A percentile compares a stretch with the other conserved stretches of the same genome.
These are phyloP conservation scores for Lasiosphaeria ovina DNA, from an alignment of 495 filamentous ascomycete species.

Conservation along the genomic window DNA sequence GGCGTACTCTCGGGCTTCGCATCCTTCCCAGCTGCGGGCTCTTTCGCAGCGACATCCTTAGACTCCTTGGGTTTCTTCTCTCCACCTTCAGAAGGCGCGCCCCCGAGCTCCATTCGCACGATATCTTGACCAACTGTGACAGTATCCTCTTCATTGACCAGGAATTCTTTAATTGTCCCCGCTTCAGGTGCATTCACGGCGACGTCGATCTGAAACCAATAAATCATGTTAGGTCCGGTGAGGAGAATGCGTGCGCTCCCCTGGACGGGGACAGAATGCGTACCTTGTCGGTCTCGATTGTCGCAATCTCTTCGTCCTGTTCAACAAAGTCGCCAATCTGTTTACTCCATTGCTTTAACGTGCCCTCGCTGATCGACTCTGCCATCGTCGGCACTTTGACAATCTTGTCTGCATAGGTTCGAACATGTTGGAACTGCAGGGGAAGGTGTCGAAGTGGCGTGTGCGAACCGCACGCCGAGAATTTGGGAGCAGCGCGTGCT, in stretches of 20 bases:
- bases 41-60: constrained; percentile 58
- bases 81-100: constrained; percentile 52
- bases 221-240: constrained; percentile 1
- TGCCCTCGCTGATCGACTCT: constrained; percentile 97
- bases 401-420: constrained; percentile 67
- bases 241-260: background rate
- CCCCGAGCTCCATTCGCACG: constrained; percentile 77
- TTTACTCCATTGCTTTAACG: constrained; percentile 93
- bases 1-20: constrained; percentile 52
- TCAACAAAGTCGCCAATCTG: constrained; percentile 93
- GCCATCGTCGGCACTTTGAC: constrained; percentile 98
- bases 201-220: constrained; percentile 73
- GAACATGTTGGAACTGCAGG: constrained; percentile 49
- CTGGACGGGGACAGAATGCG: constrained; percentile 12
- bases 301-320: constrained; percentile 96
- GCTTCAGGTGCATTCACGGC: constrained; percentile 92
- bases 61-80: constrained; percentile 52
- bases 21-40: constrained; percentile 53
- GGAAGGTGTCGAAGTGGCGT: constrained; percentile 45
- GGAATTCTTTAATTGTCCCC: constrained; percentile 86
- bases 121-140: constrained; percentile 93
- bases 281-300: constrained; percentile 99
- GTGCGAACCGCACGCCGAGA: constrained; percentile 28
- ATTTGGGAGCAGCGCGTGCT: constrained; percentile 42
- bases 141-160: constrained; percentile 93